A percentile compares a stretch with the other conserved stretches of the same genome.
Evolutionary conservation across 2,329 filamentous ascomycete genomes (phyloP).

Genomic region (Emergomyces pasteurianus): DNA sequence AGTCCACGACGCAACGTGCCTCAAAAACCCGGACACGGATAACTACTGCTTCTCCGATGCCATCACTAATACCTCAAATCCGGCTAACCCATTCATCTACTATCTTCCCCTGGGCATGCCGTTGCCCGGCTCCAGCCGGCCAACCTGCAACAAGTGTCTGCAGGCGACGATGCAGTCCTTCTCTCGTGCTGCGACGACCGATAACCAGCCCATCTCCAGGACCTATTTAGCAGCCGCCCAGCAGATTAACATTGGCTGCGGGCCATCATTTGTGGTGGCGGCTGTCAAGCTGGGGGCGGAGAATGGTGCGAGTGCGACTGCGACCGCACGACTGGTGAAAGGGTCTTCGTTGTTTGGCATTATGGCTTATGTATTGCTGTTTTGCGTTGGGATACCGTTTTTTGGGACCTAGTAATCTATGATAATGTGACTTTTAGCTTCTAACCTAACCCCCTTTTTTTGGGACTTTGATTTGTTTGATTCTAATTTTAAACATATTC

Average conservation of each 20-base stretch:
- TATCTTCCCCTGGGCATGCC: conserved; percentile 67
- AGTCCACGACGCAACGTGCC: conserved; percentile 69
- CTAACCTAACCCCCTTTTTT: not conserved
- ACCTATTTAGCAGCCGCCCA: conserved; percentile 62
- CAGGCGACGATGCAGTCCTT: conserved; percentile 73
- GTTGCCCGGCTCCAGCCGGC: conserved; percentile 55
- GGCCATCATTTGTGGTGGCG: conserved; percentile 37
- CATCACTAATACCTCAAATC: conserved; percentile 59
- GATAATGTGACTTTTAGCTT: not conserved
- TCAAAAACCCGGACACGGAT: conserved; percentile 52
- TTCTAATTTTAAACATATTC: not conserved
- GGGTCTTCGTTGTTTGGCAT: not conserved
- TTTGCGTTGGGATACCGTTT: conserved; percentile 1
- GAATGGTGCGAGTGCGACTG: not conserved
- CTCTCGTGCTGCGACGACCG: conserved; percentile 54
- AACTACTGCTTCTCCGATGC: conserved; percentile 75
- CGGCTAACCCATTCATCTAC: conserved; percentile 70
- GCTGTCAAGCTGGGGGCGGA: not conserved
- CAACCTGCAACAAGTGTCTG: conserved; percentile 65
- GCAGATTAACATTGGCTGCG: conserved; percentile 57
- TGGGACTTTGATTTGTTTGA: not conserved
- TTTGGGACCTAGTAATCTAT: not conserved
- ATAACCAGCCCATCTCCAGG: conserved; percentile 51
- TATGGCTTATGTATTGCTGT: conserved; percentile 2
- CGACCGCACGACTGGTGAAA: not conserved